Conservation (phyloP, 2,329 filamentous ascomycete genomes). For the Balansia obtecta region DNA sequence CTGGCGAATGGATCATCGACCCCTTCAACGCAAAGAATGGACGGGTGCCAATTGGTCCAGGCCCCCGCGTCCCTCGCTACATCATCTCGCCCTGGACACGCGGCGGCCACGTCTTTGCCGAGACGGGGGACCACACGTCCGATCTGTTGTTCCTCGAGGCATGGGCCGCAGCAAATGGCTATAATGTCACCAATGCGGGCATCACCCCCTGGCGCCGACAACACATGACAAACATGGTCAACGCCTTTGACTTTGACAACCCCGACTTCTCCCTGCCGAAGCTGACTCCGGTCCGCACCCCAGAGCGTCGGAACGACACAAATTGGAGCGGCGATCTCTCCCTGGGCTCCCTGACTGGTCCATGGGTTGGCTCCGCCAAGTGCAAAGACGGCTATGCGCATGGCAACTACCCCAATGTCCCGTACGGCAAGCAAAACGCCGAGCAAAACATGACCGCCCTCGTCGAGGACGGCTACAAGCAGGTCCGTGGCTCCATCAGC, state of each 20-base stretch:
- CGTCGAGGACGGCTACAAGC: constrained; percentile 39
- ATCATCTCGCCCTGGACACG: constrained; percentile 43
- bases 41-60: constrained; percentile 15
- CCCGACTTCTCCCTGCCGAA: constrained; percentile 8
- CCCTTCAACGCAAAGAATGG: constrained; percentile 16
- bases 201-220: constrained; percentile 16
- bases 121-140: constrained; percentile 39
- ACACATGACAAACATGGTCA: constrained; percentile 19
- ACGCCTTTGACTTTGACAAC: constrained; percentile 28
- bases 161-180: constrained; percentile 23
- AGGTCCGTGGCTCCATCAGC: constrained; percentile 34
- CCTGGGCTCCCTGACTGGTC: constrained; percentile 10
- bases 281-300: constrained; percentile 6
- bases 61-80: constrained; percentile 37
- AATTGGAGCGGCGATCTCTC: constrained; percentile 13
- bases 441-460: constrained; percentile 81
- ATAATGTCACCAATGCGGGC: constrained; percentile 17
- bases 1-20: constrained; percentile 37
- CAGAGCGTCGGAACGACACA: constrained; percentile 17
- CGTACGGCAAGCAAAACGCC: constrained; percentile 23
- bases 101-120: constrained; percentile 39
- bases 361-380: constrained; percentile 10
- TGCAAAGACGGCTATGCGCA: constrained; percentile 15
- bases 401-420: constrained; percentile 12
- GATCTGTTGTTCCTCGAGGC: constrained; percentile 40